Evolutionary conservation across 2,329 filamentous ascomycete genomes (phyloP).

Genomic region (Pseudopithomyces chartarum): DNA sequence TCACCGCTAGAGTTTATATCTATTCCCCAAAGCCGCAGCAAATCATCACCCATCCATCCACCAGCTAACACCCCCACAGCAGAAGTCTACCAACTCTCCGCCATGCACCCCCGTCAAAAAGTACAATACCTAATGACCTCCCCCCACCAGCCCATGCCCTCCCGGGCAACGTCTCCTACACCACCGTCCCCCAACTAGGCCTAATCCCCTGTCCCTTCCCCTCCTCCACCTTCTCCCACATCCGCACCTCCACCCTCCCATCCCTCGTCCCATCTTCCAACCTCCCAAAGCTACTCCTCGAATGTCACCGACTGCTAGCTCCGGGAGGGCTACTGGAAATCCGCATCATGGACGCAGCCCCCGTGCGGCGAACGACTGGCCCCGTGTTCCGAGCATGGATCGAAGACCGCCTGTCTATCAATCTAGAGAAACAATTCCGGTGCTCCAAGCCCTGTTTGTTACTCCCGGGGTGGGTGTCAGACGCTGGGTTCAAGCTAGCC

Average conservation of each 20-base stretch:
- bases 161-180: slow-evolving; percentile 34
- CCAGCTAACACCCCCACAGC: slow-evolving; percentile 39
- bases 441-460: slow-evolving; percentile 64
- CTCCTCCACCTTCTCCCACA: slow-evolving; percentile 40
- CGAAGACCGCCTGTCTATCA: slow-evolving; percentile 63
- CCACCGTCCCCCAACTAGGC: slow-evolving; percentile 40
- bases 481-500: slow-evolving; percentile 54
- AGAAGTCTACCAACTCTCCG: slow-evolving; percentile 53
- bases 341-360: slow-evolving; percentile 66
- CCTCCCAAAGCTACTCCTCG: slow-evolving; percentile 61
- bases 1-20: too few relatives aligned
- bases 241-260: slow-evolving; percentile 57
- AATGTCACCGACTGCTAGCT: slow-evolving; percentile 61
- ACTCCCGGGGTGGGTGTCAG: slow-evolving; percentile 64
- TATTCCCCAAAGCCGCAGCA: too few relatives aligned
- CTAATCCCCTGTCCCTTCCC: slow-evolving; percentile 58
- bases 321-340: slow-evolving; percentile 63
- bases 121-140: slow-evolving; percentile 45
- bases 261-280: slow-evolving; percentile 61
- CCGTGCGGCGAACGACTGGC: slow-evolving; percentile 61
- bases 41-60: too few relatives aligned
- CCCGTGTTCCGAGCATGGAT: slow-evolving; percentile 65
- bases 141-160: slow-evolving; percentile 40
- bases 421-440: slow-evolving; percentile 63
- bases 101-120: slow-evolving; percentile 44